phyloP scores from a whole-genome alignment of 2,329 filamentous ascomycete species.

The Rutstroemia sp. region DNA sequence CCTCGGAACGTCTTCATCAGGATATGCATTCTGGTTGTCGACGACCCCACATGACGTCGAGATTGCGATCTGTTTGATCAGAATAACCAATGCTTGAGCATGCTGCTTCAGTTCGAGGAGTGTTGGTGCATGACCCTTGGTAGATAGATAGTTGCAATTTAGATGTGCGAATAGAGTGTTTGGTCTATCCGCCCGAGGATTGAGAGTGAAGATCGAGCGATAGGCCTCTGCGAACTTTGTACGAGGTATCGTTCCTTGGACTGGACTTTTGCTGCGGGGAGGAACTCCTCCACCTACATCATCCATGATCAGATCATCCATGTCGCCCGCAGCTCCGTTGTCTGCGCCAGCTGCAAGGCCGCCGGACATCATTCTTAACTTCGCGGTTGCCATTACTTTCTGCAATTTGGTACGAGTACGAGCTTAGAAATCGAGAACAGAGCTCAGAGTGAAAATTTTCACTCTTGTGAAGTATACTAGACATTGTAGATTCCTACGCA shows the following conservation, averaged over 20 bases:
- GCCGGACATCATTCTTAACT: background rate
- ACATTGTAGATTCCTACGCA: background rate
- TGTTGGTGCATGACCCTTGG: conserved; percentile 42
- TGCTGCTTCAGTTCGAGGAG: conserved; percentile 53
- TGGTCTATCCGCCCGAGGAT: background rate
- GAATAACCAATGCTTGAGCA: conserved; percentile 46
- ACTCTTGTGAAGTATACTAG: background rate
- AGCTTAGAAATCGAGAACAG: background rate
- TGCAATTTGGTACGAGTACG: background rate
- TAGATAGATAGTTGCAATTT: conserved; percentile 52
- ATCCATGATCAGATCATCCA: background rate
- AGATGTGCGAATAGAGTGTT: conserved; percentile 35
- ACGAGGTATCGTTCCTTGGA: background rate
- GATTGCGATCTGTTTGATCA: conserved; percentile 43
- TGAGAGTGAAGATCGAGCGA: conserved; percentile 13
- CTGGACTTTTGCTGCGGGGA: background rate
- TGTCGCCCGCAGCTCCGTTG: background rate
- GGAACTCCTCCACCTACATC: background rate
- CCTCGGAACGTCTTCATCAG: background rate
- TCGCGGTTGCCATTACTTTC: background rate
- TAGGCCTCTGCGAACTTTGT: conserved; percentile 16
- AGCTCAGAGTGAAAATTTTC: background rate
- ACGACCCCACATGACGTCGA: conserved; percentile 27
- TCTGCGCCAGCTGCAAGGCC: background rate
- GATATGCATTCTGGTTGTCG: conserved; percentile 13